Conservation (phyloP, 1,284 basidiomycete genomes). For the Apiotrichum gamsii region DNA sequence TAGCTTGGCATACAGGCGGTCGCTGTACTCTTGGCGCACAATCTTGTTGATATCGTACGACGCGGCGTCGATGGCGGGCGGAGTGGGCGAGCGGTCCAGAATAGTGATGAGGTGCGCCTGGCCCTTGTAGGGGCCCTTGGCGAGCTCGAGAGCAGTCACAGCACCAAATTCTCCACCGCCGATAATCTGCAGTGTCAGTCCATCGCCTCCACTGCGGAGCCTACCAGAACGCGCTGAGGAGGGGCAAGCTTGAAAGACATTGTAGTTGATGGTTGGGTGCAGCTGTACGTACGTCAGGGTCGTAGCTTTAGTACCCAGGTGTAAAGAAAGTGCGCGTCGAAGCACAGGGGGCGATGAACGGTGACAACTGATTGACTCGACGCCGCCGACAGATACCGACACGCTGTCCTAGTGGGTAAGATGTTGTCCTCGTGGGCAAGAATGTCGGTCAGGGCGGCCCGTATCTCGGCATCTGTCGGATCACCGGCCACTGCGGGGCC, state of each 20-base stretch:
- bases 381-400: too few species aligned
- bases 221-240: background rate
- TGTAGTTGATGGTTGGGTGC: too few species aligned
- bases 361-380: too few species aligned
- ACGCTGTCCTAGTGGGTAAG: too few species aligned
- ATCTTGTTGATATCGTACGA: constrained; percentile 33
- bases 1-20: constrained; percentile 13
- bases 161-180: constrained; percentile 19
- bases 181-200: constrained; percentile 8
- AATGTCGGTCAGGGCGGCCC: too few species aligned
- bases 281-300: too few species aligned
- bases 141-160: constrained; percentile 13
- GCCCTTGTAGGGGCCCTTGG: constrained; percentile 10
- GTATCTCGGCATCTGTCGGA: too few species aligned
- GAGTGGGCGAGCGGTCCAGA: constrained; percentile 11
- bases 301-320: too few species aligned
- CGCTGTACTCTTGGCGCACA: constrained; percentile 29
- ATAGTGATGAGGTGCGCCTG: constrained; percentile 12
- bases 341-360: too few species aligned
- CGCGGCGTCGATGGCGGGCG: constrained; percentile 15
- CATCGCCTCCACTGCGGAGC: background rate
- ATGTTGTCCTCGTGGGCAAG: too few species aligned
- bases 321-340: too few species aligned
- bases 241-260: background rate
- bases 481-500: too few species aligned